Evolutionary conservation across 768 basidiomycete genomes (phyloP), one percentile per base, ranked within the genome.

Genomic region (Lactifluus echinatus): DNA sequence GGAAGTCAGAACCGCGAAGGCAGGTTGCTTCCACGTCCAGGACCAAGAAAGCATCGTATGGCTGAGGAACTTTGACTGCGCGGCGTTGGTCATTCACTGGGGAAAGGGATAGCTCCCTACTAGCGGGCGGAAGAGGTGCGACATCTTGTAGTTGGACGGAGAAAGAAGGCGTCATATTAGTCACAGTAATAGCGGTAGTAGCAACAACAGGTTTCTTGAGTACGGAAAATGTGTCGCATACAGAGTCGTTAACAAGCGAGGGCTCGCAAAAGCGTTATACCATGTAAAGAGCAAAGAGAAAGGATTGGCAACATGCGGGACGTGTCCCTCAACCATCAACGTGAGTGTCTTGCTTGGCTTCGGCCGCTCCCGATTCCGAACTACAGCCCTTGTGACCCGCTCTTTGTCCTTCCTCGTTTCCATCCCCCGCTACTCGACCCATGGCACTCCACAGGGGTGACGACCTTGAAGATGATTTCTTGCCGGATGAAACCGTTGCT

Each of bases 11-110:
- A 36, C 85, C 87, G 64, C 69, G 70, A 43, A 78, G 67, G 64
- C 92, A 94, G 2, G 92, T 94, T 12, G 84, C 92, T 68, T 94
- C 92, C 50, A 94, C 85, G 64, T 97, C 94, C 54, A 95, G 76
- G 34, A 96, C 85, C 17, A 96, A 80, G 66, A 92, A 92, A 4
- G 80, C 82, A 46, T 93, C 89, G 66, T 81, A 88, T 0, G 80
- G 71, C 53, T 81, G 79, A 57, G 71, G 75, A 24, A 60, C 67
- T 36, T 50, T 48, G 56, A 40, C 39, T 29, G 47, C 28, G 39
- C 34, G 36, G 10, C 29, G 28, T 21, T 57, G 47, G 15, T 43
- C 24, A 26, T 42, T 23, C n/a, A 42, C 39, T 29, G 45, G n/a
- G 23, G 60, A 40, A 17, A 53, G 48, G 34, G 63, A 23, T 3